Evolutionary conservation across 495 filamentous ascomycete species (phyloP).

Genomic region (Penicillium mononematosum): DNA sequence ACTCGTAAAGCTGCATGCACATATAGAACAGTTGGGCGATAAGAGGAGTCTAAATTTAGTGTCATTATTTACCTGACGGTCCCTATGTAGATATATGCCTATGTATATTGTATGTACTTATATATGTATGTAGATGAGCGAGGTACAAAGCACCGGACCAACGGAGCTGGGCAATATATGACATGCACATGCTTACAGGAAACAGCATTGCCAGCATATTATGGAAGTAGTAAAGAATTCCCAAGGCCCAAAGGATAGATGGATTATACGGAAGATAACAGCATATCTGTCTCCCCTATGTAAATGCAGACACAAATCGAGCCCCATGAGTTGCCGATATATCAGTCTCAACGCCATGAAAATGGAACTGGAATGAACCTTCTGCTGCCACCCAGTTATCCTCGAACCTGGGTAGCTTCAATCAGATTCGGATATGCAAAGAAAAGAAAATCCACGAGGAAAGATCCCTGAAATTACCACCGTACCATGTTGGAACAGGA

Average conservation of each 20-base stretch:
- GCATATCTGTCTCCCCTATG: not conserved
- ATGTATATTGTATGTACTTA: too few relatives aligned
- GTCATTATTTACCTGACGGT: not conserved
- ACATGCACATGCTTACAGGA: not conserved
- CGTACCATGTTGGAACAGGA: not conserved
- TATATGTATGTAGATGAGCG: too few relatives aligned
- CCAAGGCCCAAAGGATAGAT: not conserved
- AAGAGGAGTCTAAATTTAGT: not conserved
- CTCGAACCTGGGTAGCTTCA: not conserved
- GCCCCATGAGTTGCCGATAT: not conserved
- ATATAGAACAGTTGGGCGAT: not conserved
- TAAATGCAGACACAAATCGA: not conserved
- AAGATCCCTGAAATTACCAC: conserved; percentile 2
- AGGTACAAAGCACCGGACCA: not conserved
- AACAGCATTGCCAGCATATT: not conserved
- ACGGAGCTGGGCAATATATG: not conserved
- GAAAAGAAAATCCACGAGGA: not conserved
- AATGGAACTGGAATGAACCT: not conserved
- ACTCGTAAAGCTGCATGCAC: not conserved
- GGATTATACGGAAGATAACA: not conserved
- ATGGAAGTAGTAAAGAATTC: not conserved
- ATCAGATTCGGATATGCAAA: not conserved
- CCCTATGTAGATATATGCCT: too few relatives aligned
- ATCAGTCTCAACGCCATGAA: not conserved
- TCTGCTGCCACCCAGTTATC: not conserved